Evolutionary conservation across 164 flowering plant species (phyloP).

Genomic region (Dillenia turbinata): DNA sequence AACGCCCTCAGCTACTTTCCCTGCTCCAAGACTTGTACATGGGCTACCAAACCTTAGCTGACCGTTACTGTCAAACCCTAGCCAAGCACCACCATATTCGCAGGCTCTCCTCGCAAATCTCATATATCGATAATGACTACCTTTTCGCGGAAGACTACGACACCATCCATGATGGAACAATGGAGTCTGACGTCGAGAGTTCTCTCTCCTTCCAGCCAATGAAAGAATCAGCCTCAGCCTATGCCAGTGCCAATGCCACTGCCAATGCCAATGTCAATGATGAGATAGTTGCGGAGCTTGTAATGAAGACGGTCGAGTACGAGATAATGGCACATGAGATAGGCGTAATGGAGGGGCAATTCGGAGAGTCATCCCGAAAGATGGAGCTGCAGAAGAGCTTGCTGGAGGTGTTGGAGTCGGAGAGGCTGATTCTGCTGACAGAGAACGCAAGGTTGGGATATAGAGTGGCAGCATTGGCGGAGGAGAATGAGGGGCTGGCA

Average conservation of each 20-base stretch:
- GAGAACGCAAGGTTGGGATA: constrained; percentile 60
- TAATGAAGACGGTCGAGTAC: constrained; percentile 43
- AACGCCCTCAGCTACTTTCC: constrained; percentile 66
- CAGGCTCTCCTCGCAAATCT: constrained; percentile 15
- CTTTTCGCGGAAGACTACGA: constrained; percentile 4
- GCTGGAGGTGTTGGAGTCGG: constrained; percentile 72
- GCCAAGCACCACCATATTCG: constrained; percentile 21
- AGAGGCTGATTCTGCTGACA: constrained; percentile 51
- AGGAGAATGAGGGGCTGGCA: constrained; percentile 50
- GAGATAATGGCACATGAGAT: constrained; percentile 39
- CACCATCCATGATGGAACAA: constrained; percentile 1
- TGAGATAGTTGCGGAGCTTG: constrained; percentile 37
- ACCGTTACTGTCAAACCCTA: constrained; percentile 47
- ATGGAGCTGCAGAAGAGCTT: constrained; percentile 63
- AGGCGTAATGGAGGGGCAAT: constrained; percentile 12
- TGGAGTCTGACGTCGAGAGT: constrained; percentile 59
- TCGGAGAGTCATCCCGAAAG: constrained; percentile 37
- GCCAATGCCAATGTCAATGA: constrained; percentile 9
- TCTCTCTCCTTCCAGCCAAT: constrained; percentile 46
- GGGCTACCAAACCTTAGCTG: constrained; percentile 49
- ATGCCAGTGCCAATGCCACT: constrained; percentile 7
- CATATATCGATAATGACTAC: constrained; percentile 3
- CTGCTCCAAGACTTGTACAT: constrained; percentile 70
- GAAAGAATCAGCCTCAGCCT: neutral
- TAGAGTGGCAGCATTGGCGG: constrained; percentile 31